Conservation (phyloP, 371 early-diverging fungal genomes). For the Actinomucor elegans region DNA sequence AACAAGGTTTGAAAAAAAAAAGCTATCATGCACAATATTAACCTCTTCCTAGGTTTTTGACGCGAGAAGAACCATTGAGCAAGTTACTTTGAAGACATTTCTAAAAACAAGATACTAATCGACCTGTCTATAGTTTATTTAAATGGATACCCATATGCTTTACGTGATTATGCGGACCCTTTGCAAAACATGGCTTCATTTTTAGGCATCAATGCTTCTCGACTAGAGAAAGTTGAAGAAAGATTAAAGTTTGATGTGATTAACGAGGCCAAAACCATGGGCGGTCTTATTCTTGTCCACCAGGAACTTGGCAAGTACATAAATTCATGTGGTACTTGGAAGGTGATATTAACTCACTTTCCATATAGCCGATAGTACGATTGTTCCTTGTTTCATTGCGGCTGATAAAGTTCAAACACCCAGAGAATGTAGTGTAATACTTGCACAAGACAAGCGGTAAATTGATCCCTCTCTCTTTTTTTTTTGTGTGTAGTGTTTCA, state of each 20-base stretch:
- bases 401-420: conserved; percentile 61
- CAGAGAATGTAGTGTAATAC: conserved; percentile 40
- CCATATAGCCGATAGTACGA: conserved; percentile 44
- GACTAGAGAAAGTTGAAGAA: conserved; percentile 71
- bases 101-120: background rate
- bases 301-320: conserved; percentile 55
- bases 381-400: conserved; percentile 65
- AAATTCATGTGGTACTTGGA: background rate
- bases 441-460: background rate
- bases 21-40: background rate
- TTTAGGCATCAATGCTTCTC: conserved; percentile 60
- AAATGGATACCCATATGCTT: conserved; percentile 65
- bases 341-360: background rate
- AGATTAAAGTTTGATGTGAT: conserved; percentile 66
- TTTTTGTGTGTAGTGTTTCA: conserved; percentile 44
- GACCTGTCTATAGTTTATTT: conserved; percentile 39
- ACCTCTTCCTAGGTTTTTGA: conserved; percentile 53
- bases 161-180: conserved; percentile 60
- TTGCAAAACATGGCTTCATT: conserved; percentile 62
- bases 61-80: conserved; percentile 70
- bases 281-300: conserved; percentile 65
- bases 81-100: background rate
- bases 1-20: background rate
- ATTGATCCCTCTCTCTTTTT: background rate
- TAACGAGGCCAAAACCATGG: conserved; percentile 49